These are phyloP conservation scores for Didymella arachidicola DNA, from an alignment of 2,329 filamentous ascomycete species.

Conservation along the genomic window DNA sequence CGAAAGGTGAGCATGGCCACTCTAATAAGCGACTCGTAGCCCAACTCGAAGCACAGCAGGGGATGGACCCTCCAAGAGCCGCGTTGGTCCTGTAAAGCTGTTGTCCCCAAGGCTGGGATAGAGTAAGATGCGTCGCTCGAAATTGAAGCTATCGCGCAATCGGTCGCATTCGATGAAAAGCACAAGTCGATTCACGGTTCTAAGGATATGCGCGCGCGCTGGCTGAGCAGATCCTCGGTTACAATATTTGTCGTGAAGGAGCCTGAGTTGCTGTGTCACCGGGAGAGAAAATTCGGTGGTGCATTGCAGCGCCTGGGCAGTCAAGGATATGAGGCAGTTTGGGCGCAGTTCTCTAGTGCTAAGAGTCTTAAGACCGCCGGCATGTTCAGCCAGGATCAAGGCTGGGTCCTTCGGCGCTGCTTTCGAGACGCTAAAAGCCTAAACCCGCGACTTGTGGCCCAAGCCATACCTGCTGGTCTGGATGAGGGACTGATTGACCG, in stretches of 20 bases:
- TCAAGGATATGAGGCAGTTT: slow-evolving; percentile 14
- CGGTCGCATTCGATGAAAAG: slow-evolving; percentile 1
- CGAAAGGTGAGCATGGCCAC: slow-evolving; percentile 35
- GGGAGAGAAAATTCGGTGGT: neutral
- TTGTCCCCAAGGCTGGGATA: neutral
- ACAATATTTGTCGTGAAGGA: slow-evolving; percentile 4
- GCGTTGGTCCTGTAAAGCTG: slow-evolving; percentile 4
- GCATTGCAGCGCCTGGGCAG: slow-evolving; percentile 12
- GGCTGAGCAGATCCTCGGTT: neutral
- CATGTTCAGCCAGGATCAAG: slow-evolving; percentile 14
- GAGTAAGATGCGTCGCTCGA: neutral
- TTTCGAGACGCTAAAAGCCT: slow-evolving; percentile 14
- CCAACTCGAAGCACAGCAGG: neutral
- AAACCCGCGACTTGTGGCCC: neutral
- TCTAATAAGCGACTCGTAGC: slow-evolving; percentile 7
- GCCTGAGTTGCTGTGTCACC: slow-evolving; percentile 2
- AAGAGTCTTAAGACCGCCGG: slow-evolving; percentile 9
- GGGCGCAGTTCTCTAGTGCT: slow-evolving; percentile 12
- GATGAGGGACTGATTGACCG: neutral
- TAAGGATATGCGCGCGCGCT: neutral
- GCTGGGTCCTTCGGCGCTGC: slow-evolving; percentile 11
- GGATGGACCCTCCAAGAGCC: neutral
- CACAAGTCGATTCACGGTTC: slow-evolving; percentile 1
- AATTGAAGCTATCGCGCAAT: slow-evolving; percentile 8
- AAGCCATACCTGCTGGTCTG: neutral